Evolutionary conservation across 345 rosid genomes (phyloP), one percentile per base, ranked within the genome.

Genomic region (Aquilaria malaccensis): DNA sequence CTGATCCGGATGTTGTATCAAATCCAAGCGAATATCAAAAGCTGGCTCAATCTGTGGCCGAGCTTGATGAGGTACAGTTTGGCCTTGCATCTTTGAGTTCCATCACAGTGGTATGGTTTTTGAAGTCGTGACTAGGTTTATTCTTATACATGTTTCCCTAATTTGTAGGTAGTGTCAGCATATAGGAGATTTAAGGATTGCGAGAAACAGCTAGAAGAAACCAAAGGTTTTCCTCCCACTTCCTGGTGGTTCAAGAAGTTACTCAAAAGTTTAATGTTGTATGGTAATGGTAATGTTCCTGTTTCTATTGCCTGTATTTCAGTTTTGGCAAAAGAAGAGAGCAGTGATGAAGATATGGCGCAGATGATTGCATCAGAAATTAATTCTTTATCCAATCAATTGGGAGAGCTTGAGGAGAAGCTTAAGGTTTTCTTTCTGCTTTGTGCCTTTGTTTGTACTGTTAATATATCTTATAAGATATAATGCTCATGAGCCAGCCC

Each of bases 301-400:
- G 43, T 37, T 4, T 37, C 43, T 9, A 37, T 2, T 37, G 15
- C 12, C n/a, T 51, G 48, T 37, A 15, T 49, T 22, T 52, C 77
- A 94, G 97, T 81, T 72, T 77, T 93, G 70, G 83, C 78, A 30
- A 86, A 83, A 75, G 96, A 87, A 58, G 85, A 77, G 65, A 86
- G 81, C 59, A 79, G 75, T 59, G 97, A 88, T 67, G 88, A 77
- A 74, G 99, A 86, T 64, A 94, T 94, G 99, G 85, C 89, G 57
- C 95, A 94, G 77, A 94, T 94, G 97, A 86, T 93, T 65, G 81
- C 80, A 54, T 72, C 55, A 71, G 99, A 94, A 74, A 77, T 89
- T n/a, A 70, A 65, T 33, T 94, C 96, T 11, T 80, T 89, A 58
- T 65, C 86, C 41, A 70, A 55, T 49, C 81, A 89, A 73, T 79